Base-by-base conservation (phyloP, 140 eudicot species). In the Stevia rebaudiana region DNA sequence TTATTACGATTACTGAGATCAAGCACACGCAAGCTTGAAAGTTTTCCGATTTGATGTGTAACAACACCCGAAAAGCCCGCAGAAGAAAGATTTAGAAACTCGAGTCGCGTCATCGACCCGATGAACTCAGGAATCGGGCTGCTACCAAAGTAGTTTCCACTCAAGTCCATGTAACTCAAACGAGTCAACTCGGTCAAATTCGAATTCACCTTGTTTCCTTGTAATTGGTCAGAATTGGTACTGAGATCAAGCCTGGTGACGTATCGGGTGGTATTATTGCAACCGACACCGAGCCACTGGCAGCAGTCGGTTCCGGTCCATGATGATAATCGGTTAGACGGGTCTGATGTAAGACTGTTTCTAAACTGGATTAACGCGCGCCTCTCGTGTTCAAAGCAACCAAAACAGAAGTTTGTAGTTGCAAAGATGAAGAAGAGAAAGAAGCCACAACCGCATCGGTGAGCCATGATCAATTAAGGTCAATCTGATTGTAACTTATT, bases 291-390 rank as follows among this genome's bases (percentile, higher is more conserved):
- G 8, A 4, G 18, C 79, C 80, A 79, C 46, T 15, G 48, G 24
- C 83, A 73, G 31, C 79, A 79, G 13, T 78, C 61, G 41, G 60
- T 37, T 13, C 79, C 83, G 5, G 40, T 40, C 80, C 83, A 79
- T 6, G 76, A 73, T 15, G 76, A 68, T 5, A 79, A 65, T 19
- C 56, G 76, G 13, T 54, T 55, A 0, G 58, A 9, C 57, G 65
- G 11, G 71, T 74, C 80, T 2, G 57, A 61, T 35, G 19, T 22
- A 31, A 79, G 76, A 53, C 74, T 66, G 60, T 13, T 10, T 69
- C 64, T 79, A 62, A 79, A 79, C 6, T 22, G 13, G 3, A 68
- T 28, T 33, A 79, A 77, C 23, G 83, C 83, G 8, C 11, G 42
- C 47, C 79, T 53, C 31, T 79, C 77, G 10, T 30, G 56, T 11